These are phyloP conservation scores for Ophiostoma tasmaniense DNA, from an alignment of 2,329 filamentous ascomycete species.

Conservation along the genomic window DNA sequence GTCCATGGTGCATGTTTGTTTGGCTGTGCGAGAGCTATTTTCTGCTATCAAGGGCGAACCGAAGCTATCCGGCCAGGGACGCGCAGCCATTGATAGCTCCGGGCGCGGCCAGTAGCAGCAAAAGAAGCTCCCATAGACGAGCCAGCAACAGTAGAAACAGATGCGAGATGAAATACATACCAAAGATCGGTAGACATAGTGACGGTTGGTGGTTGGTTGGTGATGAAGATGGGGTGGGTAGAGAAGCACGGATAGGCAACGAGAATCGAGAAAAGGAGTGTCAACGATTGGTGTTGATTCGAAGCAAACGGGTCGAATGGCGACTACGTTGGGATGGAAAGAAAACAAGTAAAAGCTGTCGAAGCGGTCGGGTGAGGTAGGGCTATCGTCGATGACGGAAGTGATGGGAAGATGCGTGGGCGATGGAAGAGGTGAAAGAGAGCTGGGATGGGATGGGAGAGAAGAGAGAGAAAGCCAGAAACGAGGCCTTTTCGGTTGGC, in stretches of 20 bases:
- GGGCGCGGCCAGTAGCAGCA: neutral
- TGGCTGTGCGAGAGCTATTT: neutral
- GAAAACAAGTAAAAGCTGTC: constrained; percentile 11
- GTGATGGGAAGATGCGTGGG: constrained; percentile 13
- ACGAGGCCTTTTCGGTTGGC: constrained; percentile 23
- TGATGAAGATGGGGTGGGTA: neutral
- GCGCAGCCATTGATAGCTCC: neutral
- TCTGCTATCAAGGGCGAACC: neutral
- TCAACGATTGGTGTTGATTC: constrained; percentile 9
- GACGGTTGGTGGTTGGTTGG: constrained; percentile 12
- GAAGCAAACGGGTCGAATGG: neutral
- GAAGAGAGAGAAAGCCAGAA: constrained; percentile 14
- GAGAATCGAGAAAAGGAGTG: constrained; percentile 7
- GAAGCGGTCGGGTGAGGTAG: constrained; percentile 6
- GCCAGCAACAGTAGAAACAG: neutral
- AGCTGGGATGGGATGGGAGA: constrained; percentile 9
- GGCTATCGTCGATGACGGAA: constrained; percentile 15
- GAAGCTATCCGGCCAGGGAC: constrained; percentile 10
- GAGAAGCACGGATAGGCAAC: neutral
- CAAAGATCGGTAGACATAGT: constrained; percentile 22
- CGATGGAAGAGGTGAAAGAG: constrained; percentile 15
- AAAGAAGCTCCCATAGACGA: neutral
- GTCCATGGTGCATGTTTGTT: neutral
- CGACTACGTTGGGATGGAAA: neutral
- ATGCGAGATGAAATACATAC: constrained; percentile 11